Base-by-base conservation (phyloP, 345 rosid genomes). In the Noccaea caerulescens region DNA sequence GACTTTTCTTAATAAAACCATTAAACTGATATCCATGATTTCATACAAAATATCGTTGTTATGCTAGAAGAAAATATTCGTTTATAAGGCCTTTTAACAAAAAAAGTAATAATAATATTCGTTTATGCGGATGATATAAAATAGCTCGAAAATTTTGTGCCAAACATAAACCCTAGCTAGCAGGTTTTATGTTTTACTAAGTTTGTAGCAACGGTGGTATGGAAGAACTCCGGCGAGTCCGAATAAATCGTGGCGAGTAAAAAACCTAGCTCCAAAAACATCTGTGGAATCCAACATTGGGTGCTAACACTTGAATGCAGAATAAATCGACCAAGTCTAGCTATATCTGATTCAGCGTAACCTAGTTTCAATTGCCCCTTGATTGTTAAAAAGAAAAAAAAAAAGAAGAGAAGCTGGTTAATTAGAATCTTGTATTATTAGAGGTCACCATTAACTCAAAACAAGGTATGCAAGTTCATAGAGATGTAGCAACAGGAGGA, bases 401-500 rank as follows among this genome's bases (percentile, higher is more conserved):
- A 11, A 55, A 3, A n/a, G 34, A 39, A 38, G 32, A 58, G 30
- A 39, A 27, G n/a, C 33, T 41, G 30, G 4, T 27, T 2, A 46
- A 12, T 72, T 7, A 41, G 34, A 20, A 20, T 52, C 13, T 34
- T 47, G 66, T 16, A 33, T 45, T 20, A 57, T 57, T 56, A 41
- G 30, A 44, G 13, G 55, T 45, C 39, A 45, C 13, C 34, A 60
- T 27, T 30, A 38, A 65, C 66, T 58, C 66, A 50, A 66, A 47
- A 32, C 32, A 66, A 41, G 71, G n/a, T 36, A 54, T 7, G 23
- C 43, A 55, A 63, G 36, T 30, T 27, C 11, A 33, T 8, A 16
- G 7, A 65, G 71, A 63, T 72, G 43, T 58, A 32, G 61, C 44
- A 62, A 54, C 33, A 32, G 2, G 34, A 52, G 44, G 27, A 32